Base-by-base conservation (phyloP, 495 filamentous ascomycete genomes). In the Astrothelium macrocarpum region DNA sequence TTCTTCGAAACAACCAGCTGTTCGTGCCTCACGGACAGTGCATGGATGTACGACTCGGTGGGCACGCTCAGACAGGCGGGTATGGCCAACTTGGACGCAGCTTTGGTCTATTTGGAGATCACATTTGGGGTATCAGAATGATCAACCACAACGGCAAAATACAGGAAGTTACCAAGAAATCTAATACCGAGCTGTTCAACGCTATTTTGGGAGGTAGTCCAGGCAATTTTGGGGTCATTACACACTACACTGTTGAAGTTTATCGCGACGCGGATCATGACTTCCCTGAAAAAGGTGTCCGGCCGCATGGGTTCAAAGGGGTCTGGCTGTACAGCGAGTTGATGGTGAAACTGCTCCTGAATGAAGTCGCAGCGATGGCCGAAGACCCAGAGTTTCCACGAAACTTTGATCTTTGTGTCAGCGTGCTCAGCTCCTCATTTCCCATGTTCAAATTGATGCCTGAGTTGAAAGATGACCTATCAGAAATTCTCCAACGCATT, bases 1-100 rank as follows among this genome's bases (percentile, higher is more conserved):
- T 66, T 68, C 65, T 75, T 11, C 65, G 68, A 9, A 56, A 73
- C 29, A 65, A 77, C 59, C 70, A 71, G 32, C 53, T 72, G 11
- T 79, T 79, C 60, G 72, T 79, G 16, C 77, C 77, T 14, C 73
- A 76, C 32, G 77, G 77, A 59, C 75, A 79, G 60, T 79, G 77
- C 59, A 70, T 65, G 16, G 64, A 74, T 60, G 77, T 79, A 18
- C 71, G 72, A 63, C 65, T 79, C 14, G 77, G 77, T 12, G 76
- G 76, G 34, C 77, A 79, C 60, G 72, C 71, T 25, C 75, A 78
- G 42, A 76, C 75, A 3, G 77, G 77, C 31, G 62, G 76, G 31
- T 79, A 76, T 58, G 75, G 76, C 5, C 72, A 76, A 61, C 59
- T 78, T 20, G 72, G 59, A 20, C 75, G 77, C 43, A 74, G 71